A percentile compares a stretch with the other conserved stretches of the same genome.
These are phyloP conservation scores for Talaromyces wortmannii DNA, from an alignment of 495 filamentous ascomycete species.

Conservation along the genomic window DNA sequence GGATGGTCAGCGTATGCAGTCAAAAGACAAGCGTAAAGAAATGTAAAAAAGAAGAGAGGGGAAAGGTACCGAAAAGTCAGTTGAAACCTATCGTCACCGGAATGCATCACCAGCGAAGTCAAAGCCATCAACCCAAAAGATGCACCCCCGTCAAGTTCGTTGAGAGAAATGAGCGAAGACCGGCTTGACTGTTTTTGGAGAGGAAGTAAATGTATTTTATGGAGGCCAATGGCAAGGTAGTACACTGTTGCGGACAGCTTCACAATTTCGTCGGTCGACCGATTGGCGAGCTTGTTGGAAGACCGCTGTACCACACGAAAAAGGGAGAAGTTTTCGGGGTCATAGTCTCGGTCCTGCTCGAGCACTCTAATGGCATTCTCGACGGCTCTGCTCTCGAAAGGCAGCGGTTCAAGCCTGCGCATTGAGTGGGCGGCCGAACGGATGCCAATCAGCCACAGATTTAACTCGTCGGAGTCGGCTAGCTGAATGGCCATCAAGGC, in stretches of 20 bases:
- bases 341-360: constrained; percentile 63
- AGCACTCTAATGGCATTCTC: constrained; percentile 60
- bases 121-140: constrained; percentile 74
- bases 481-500: constrained; percentile 64
- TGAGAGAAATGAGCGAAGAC: constrained; percentile 46
- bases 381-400: constrained; percentile 52
- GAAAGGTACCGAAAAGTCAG: constrained; percentile 66
- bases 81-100: constrained; percentile 78
- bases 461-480: constrained; percentile 62
- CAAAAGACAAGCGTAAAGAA: too few species aligned
- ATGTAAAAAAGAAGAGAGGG: neutral
- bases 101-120: constrained; percentile 56
- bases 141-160: constrained; percentile 36
- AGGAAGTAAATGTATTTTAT: constrained; percentile 76
- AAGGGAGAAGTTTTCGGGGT: constrained; percentile 64
- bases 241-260: constrained; percentile 67
- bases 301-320: constrained; percentile 78
- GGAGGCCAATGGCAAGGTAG: constrained; percentile 79
- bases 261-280: constrained; percentile 69
- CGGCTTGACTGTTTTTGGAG: constrained; percentile 55
- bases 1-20: constrained; percentile 17
- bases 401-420: constrained; percentile 43
- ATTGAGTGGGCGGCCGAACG: constrained; percentile 50
- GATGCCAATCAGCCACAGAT: constrained; percentile 69
- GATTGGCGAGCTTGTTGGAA: constrained; percentile 46